These are phyloP conservation scores for Pythium dissotocum DNA, from an alignment of 352 stramenopile genomes.

Conservation along the genomic window DNA sequence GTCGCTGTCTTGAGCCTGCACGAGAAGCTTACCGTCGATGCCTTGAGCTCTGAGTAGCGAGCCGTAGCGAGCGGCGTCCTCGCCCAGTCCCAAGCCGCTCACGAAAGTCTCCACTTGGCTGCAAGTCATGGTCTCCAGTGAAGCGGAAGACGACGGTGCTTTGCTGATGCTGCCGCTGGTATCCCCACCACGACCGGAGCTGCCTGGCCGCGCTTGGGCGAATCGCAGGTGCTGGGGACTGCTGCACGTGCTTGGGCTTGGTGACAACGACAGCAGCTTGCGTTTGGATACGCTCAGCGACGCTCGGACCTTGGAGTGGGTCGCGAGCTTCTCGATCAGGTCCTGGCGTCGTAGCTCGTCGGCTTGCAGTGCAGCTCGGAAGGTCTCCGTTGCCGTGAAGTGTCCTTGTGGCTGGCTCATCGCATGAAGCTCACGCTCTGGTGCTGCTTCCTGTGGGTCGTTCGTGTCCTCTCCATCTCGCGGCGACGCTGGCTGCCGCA, in stretches of 20 bases:
- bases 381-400: constrained; percentile 23
- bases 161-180: constrained; percentile 9
- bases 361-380: constrained; percentile 41
- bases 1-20: constrained; percentile 53
- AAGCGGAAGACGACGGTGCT: neutral
- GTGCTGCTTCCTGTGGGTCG: too few relatives aligned
- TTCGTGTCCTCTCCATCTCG: neutral
- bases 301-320: constrained; percentile 25
- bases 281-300: constrained; percentile 22
- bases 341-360: constrained; percentile 65
- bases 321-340: constrained; percentile 46
- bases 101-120: constrained; percentile 54
- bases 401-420: constrained; percentile 12
- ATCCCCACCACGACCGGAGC: constrained; percentile 7
- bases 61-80: constrained; percentile 33
- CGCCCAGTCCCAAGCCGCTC: constrained; percentile 46
- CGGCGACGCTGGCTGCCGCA: neutral
- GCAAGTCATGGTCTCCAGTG: constrained; percentile 35
- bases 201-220: neutral
- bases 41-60: constrained; percentile 43
- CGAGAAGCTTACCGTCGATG: constrained; percentile 66
- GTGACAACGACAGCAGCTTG: constrained; percentile 10
- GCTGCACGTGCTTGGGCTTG: neutral
- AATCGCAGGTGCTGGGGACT: constrained; percentile 7
- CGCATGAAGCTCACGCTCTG: neutral